A percentile compares a stretch with the other conserved stretches of the same genome.
These are phyloP conservation scores for Limonium bicolor DNA, from an alignment of 148 eudicot species.

Conservation along the genomic window DNA sequence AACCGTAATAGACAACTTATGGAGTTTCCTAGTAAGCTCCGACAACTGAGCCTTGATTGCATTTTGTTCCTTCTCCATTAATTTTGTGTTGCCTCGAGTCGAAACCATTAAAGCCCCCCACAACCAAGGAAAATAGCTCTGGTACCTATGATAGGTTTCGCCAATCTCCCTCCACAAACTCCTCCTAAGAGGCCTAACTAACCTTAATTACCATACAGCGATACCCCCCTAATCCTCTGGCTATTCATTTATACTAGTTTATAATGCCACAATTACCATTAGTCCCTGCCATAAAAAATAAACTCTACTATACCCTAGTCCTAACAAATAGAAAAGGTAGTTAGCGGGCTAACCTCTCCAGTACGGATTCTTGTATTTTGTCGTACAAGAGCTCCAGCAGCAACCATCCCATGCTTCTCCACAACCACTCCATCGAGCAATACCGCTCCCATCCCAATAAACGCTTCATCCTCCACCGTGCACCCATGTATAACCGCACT, in stretches of 20 bases:
- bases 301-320: too few relatives aligned
- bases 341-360: constrained; percentile 19
- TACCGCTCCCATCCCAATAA: constrained; percentile 35
- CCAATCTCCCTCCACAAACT: too few relatives aligned
- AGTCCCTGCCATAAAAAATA: too few relatives aligned
- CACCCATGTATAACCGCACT: constrained; percentile 37
- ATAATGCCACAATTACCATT: too few relatives aligned
- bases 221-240: too few relatives aligned
- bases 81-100: not conserved
- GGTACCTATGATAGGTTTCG: not conserved
- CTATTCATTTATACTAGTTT: too few relatives aligned
- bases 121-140: not conserved
- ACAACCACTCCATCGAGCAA: constrained; percentile 36
- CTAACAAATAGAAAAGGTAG: not conserved
- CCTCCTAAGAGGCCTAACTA: too few relatives aligned
- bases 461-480: constrained; percentile 32
- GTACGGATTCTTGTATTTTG: constrained; percentile 25
- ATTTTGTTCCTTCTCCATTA: too few relatives aligned
- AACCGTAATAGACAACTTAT: too few relatives aligned
- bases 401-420: constrained; percentile 37
- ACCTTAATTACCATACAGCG: too few relatives aligned
- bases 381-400: constrained; percentile 34
- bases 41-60: too few relatives aligned
- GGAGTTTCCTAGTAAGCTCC: too few relatives aligned
- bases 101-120: not conserved